Percentiles rank a stretch among this genome's conserved stretches.
These are phyloP conservation scores for Elongisporangium undulatum DNA, from an alignment of 352 stramenopile species.

Conservation along the genomic window DNA sequence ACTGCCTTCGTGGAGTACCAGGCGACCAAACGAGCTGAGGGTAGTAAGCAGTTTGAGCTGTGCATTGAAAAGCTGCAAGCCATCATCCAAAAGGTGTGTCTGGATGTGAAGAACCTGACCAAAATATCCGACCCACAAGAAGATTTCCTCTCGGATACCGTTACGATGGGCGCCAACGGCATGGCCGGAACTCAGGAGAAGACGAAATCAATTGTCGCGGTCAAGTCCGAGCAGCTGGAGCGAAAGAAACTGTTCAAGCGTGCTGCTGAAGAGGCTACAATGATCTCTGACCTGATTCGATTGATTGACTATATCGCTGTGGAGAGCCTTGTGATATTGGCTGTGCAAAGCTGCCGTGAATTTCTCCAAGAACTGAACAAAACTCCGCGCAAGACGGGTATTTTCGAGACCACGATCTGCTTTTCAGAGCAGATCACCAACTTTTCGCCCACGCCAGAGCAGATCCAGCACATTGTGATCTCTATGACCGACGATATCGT, in stretches of 20 bases:
- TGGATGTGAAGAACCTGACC: constrained; percentile 88
- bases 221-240: constrained; percentile 89
- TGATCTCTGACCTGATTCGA: constrained; percentile 93
- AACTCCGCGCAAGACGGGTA: constrained; percentile 79
- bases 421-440: constrained; percentile 79
- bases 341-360: constrained; percentile 74
- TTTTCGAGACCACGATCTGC: constrained; percentile 93
- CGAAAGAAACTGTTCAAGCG: constrained; percentile 76
- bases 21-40: constrained; percentile 76
- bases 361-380: constrained; percentile 90
- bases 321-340: constrained; percentile 87
- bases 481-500: constrained; percentile 89
- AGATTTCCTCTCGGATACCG: constrained; percentile 50
- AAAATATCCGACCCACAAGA: constrained; percentile 55
- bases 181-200: constrained; percentile 49
- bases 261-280: constrained; percentile 82
- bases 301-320: constrained; percentile 92
- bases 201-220: constrained; percentile 90
- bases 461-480: constrained; percentile 88
- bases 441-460: constrained; percentile 85
- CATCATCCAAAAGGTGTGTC: constrained; percentile 87
- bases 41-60: constrained; percentile 87
- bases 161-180: constrained; percentile 7
- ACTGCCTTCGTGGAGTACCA: constrained; percentile 90
- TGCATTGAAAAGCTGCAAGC: constrained; percentile 90